Evolutionary conservation across 1,284 basidiomycete species (phyloP), one percentile per base, ranked within the genome.

Genomic region (Tilletia walkeri): DNA sequence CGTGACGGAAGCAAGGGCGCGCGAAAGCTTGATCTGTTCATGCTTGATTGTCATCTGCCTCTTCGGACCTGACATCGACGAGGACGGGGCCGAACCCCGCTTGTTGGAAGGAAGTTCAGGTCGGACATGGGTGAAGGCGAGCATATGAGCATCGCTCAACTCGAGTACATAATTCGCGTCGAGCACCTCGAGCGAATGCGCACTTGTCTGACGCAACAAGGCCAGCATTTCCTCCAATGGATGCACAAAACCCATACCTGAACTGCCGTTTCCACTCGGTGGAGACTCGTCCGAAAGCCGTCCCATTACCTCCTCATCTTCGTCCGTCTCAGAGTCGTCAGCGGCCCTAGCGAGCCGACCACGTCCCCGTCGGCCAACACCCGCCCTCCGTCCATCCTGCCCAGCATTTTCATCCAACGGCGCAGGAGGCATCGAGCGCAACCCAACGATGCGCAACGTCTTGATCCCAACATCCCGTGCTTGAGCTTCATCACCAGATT

Each of bases 151-250:
- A 81, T 94, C 92, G 76, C 89, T 89, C 71, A 95, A 83, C 66
- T 89, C 87, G 38, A 86, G 86, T 36, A 69, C 68, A 67, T 88
- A 88, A 82, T 89, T 91, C 67, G 94, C 84, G 82, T 95, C 93
- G 9, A 96, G 86, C n/a, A 91, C 87, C 81, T 92, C 90, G 12
- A 95, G 87, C 74, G 86, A 34, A 38, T 85, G n/a, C 90, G 90
- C 1, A 90, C 87, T 3, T 87, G 89, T 72, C 85, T 86, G 1
- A 89, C 91, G 14, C 18, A 59, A 30, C 12, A 59, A 30, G 7
- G 56, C 20, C 56, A 59, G 16, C 24, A 59, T 18, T 5, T 59
- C 56, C 56, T 59, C 56, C 12, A 59, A 30, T 9, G 56, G 56
- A 38, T 59, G 56, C 14, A 30, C 24, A 30, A 6, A 18, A 14